These are phyloP conservation scores for Kluyveromyces marxianus DNA, from an alignment of 1,139 yeast genomes.

Conservation along the genomic window DNA sequence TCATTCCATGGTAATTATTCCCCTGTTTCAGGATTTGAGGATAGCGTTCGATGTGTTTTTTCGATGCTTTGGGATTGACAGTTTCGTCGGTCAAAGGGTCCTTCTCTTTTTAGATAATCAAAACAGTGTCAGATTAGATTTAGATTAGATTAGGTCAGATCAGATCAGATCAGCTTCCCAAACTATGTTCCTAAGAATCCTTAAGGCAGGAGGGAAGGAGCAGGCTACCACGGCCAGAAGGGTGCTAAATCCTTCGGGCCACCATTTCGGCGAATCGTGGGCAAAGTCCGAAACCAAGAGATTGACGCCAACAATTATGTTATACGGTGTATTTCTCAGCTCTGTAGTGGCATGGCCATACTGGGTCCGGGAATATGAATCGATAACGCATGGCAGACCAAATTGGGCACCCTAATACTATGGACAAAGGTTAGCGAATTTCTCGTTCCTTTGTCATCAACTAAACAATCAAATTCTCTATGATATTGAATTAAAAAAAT, in stretches of 20 bases:
- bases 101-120: too few relatives aligned
- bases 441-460: not conserved
- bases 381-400: conserved; percentile 1
- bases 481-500: not conserved
- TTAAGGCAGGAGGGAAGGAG: not conserved
- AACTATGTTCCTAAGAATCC: not conserved
- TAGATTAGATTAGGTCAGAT: too few relatives aligned
- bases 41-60: too few relatives aligned
- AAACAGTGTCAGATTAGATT: not conserved
- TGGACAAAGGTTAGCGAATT: not conserved
- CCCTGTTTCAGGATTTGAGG: too few relatives aligned
- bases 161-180: not conserved
- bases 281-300: conserved; percentile 9
- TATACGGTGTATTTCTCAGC: conserved; percentile 7
- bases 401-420: conserved; percentile 1
- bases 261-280: conserved; percentile 6
- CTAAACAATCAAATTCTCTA: not conserved
- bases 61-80: too few relatives aligned
- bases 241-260: not conserved
- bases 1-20: too few relatives aligned
- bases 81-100: too few relatives aligned
- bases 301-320: conserved; percentile 5
- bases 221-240: conserved; percentile 4
- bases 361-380: conserved; percentile 1
- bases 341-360: conserved; percentile 10